Evolutionary conservation across 495 filamentous ascomycete species (phyloP).

Genomic region (Hypoxylon lienhwacheense): DNA sequence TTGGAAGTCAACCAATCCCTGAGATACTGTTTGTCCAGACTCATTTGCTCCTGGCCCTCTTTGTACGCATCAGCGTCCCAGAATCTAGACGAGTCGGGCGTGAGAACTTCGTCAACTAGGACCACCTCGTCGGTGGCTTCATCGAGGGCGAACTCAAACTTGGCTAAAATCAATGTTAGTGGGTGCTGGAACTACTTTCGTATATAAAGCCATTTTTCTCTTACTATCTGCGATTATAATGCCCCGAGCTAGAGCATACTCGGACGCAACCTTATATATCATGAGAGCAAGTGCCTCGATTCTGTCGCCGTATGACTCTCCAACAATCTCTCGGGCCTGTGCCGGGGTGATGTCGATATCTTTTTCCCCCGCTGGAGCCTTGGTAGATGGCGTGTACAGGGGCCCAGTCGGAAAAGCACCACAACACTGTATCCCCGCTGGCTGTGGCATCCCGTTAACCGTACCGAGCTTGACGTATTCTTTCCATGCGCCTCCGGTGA

Average conservation of each 20-base stretch:
- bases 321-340: slow-evolving; percentile 66
- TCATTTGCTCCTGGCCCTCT: slow-evolving; percentile 72
- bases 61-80: slow-evolving; percentile 76
- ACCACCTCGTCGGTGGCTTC: slow-evolving; percentile 73
- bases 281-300: slow-evolving; percentile 72
- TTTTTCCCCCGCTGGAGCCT: slow-evolving; percentile 79
- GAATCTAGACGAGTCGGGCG: slow-evolving; percentile 81
- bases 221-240: slow-evolving; percentile 85
- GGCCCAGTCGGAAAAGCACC: slow-evolving; percentile 68
- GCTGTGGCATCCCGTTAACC: slow-evolving; percentile 74
- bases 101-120: slow-evolving; percentile 89
- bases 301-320: slow-evolving; percentile 68
- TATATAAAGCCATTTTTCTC: too few relatives aligned
- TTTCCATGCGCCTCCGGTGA: slow-evolving; percentile 89
- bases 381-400: slow-evolving; percentile 88
- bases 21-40: slow-evolving; percentile 89
- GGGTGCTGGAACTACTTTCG: too few relatives aligned
- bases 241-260: slow-evolving; percentile 73
- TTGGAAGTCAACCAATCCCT: slow-evolving; percentile 79
- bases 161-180: too few relatives aligned
- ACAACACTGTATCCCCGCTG: slow-evolving; percentile 69
- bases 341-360: slow-evolving; percentile 89
- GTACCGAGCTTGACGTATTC: slow-evolving; percentile 73
- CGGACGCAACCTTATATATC: slow-evolving; percentile 72
- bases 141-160: slow-evolving; percentile 68